Base-by-base conservation (phyloP, 108 stramenopile genomes). In the Nitzschia sp. region DNA sequence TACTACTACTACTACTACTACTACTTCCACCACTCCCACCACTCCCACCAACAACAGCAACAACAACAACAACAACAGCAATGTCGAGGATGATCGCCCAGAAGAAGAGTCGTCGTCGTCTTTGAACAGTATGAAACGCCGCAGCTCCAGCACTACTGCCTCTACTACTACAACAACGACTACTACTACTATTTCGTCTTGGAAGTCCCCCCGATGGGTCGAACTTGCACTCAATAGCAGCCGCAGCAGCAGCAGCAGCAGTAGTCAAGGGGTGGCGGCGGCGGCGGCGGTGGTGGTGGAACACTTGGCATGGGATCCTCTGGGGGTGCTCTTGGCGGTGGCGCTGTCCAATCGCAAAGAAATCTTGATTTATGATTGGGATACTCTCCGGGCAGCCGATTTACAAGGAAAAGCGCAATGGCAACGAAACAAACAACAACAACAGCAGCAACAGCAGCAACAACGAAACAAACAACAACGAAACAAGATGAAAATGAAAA, bases 351-450 rank as follows among this genome's bases (percentile, higher is more conserved):
- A 36, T 19, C 9, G 6, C 9, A n/a, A n/a, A n/a, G 36, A 25
- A 6, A 71, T 82, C 11, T 25, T 44, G 32, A 68, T 81, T 53
- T 82, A 75, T 53, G 77, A 82, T 62, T 82, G 81, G 81, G 81
- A 82, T 53, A 75, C 58, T 48, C 65, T 82, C 0, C 46, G 69
- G 27, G 81, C 77, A 0, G 69, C 73, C 21, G 72, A 78, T 41
- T 25, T 76, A 23, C 44, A 46, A 8, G 63, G 64, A 16, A 32
- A 54, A 22, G 54, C 53, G n/a, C 58, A 68, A 19, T 61, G 44
- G 3, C 45, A 28, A 8, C 69, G 65, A 11, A 3, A 45, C 36
- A n/a, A 38, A 41, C n/a, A 57, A 45, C n/a, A 55, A 4, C 28
- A 36, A 0, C 45, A 32, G 16, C 52, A 52, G 9, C 48, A 53